phyloP scores from a whole-genome alignment of 2,329 filamentous ascomycete genomes.

The Didymella lethalis region DNA sequence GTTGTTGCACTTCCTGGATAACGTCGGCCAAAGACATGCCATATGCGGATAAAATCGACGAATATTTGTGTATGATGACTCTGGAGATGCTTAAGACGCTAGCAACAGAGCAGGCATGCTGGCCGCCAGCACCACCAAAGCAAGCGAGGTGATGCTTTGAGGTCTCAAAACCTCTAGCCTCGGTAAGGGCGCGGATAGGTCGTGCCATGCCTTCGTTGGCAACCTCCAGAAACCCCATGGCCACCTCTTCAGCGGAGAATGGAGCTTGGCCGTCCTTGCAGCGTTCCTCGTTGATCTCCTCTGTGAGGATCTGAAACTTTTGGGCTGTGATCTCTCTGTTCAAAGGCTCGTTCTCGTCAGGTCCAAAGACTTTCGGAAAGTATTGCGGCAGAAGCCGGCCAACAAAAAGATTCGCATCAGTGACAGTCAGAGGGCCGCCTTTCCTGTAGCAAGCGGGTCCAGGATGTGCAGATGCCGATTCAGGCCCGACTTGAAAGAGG shows the following conservation, averaged over 20 bases:
- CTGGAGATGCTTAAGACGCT: conserved; percentile 80
- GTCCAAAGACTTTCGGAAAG: conserved; percentile 90
- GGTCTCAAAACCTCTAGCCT: conserved; percentile 87
- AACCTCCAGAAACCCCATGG: conserved; percentile 83
- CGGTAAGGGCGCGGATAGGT: conserved; percentile 84
- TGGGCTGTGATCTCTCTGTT: conserved; percentile 75
- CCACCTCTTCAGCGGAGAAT: conserved; percentile 72
- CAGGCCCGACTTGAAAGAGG: conserved; percentile 83
- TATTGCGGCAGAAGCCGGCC: conserved; percentile 83
- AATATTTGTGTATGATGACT: conserved; percentile 83
- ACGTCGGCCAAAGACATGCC: conserved; percentile 82
- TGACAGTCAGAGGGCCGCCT: conserved; percentile 83
- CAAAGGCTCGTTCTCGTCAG: conserved; percentile 79
- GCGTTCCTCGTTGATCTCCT: conserved; percentile 68
- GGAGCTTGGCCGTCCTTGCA: conserved; percentile 69
- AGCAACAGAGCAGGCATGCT: conserved; percentile 88
- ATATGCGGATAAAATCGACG: conserved; percentile 85
- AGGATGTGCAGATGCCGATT: conserved; percentile 83
- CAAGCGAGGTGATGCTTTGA: conserved; percentile 83
- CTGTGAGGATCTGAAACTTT: conserved; percentile 74
- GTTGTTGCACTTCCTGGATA: conserved; percentile 5
- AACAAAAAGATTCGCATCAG: conserved; percentile 84
- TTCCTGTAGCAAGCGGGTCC: conserved; percentile 89
- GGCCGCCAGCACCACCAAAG: conserved; percentile 87
- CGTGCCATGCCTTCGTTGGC: conserved; percentile 88